phyloP scores from a whole-genome alignment of 1,139 yeast species.

The Saccharomyces hybrid region DNA sequence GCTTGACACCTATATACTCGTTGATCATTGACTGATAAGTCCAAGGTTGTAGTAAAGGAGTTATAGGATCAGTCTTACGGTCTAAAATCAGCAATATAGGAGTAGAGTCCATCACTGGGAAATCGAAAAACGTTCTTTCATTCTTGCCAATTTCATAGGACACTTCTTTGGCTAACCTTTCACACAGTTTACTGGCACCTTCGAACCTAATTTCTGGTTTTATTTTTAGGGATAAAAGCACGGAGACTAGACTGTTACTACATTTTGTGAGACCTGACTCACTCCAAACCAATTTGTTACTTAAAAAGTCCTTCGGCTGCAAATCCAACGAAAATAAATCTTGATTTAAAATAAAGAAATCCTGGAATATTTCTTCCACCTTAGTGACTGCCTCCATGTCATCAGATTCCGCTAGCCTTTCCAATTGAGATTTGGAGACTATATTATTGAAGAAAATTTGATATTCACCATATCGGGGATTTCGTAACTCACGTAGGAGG shows the following conservation, averaged over 20 bases:
- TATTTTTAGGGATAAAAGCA: slow-evolving; percentile 63
- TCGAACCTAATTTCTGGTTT: slow-evolving; percentile 78
- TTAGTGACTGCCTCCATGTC: slow-evolving; percentile 70
- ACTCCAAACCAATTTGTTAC: slow-evolving; percentile 37
- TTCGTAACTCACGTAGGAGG: slow-evolving; percentile 56
- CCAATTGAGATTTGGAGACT: slow-evolving; percentile 67
- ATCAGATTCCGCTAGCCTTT: slow-evolving; percentile 82
- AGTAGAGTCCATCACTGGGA: slow-evolving; percentile 54
- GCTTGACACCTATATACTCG: slow-evolving; percentile 72
- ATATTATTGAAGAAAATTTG: slow-evolving; percentile 71
- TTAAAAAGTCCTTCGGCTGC: slow-evolving; percentile 18
- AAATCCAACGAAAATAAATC: slow-evolving; percentile 52
- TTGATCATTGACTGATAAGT: slow-evolving; percentile 97
- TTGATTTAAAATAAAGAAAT: slow-evolving; percentile 64
- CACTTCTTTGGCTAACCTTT: slow-evolving; percentile 66
- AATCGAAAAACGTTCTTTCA: slow-evolving; percentile 57
- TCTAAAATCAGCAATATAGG: slow-evolving; percentile 76
- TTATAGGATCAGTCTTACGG: slow-evolving; percentile 81
- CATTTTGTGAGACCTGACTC: slow-evolving; percentile 42
- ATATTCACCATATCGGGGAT: slow-evolving; percentile 75
- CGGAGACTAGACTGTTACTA: slow-evolving; percentile 50
- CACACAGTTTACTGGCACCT: slow-evolving; percentile 37
- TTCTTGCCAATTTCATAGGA: slow-evolving; percentile 50
- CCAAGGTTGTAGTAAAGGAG: slow-evolving; percentile 92
- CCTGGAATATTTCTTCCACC: slow-evolving; percentile 79